Evolutionary conservation across 257 asterid species (phyloP), one percentile per base, ranked within the genome.

Genomic region (Fraxinus pennsylvanica): DNA sequence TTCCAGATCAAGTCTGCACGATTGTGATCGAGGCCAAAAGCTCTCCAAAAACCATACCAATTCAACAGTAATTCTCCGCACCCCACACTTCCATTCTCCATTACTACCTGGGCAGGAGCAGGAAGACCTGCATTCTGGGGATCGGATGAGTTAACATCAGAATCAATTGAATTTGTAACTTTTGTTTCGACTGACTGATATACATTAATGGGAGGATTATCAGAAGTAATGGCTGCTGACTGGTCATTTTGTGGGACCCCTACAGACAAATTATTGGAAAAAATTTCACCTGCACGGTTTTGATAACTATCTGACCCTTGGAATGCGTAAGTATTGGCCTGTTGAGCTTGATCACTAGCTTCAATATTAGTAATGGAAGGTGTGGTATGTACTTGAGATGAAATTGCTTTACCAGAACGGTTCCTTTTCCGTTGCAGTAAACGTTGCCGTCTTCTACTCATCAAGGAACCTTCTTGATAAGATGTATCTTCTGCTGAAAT

Each of bases 1-100:
- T 96, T 96, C 97, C 98, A 96, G 75, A 96, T 91, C 90, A 96
- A 87, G 88, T 96, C 99, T 32, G 99, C 98, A 35, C 99, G 98
- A 77, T 91, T 96, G 80, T 93, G 99, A 86, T 96, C 98, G 77
- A 96, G 96, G 73, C 92, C 86, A 81, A 96, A 96, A 77, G 97
- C 97, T 83, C 96, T 87, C 99, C 99, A 96, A 80, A 96, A 93
- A 82, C 90, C 97, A 77, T 91, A 89, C 99, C 99, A 96, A 82
- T 96, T 96, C 86, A 96, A 88, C 63, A 96, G 92, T 85, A 96
- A 88, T 81, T 94, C 87, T 82, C 99, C 99, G 83, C 98, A 96
- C 68, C 99, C 99, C 73, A 96, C 99, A 82, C 81, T 82, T 67
- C 97, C 94, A 79, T 89, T 89, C 85, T 92, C 99, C 39, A 86